Conservation (phyloP, 176 grass and related monocot species). For the Ananas comosus region DNA sequence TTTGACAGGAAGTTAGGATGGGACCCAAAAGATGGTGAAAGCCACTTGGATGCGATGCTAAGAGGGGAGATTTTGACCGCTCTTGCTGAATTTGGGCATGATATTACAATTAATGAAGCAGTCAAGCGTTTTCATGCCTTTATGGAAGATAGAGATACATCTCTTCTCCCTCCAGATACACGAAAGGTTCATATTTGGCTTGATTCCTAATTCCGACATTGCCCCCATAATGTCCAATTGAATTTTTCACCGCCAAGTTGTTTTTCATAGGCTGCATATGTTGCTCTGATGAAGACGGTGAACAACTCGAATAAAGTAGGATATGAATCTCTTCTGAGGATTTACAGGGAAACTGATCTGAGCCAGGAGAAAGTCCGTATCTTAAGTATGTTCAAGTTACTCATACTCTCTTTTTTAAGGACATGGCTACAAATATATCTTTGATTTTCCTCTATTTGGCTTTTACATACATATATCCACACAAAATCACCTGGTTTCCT, state of each 20-base stretch:
- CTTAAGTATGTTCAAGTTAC: constrained; percentile 41
- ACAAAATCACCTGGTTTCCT: constrained; percentile 6
- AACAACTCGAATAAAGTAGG: constrained; percentile 62
- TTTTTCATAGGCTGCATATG: constrained; percentile 66
- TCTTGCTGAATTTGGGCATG: constrained; percentile 60
- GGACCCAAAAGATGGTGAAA: constrained; percentile 61
- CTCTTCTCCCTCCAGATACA: constrained; percentile 72
- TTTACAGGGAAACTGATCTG: constrained; percentile 89
- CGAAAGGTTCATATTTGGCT: constrained; percentile 45
- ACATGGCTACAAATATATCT: neutral
- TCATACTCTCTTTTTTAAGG: neutral
- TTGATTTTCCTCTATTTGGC: neutral
- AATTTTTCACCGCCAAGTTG: constrained; percentile 23
- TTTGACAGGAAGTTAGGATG: constrained; percentile 67
- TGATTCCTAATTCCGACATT: constrained; percentile 2
- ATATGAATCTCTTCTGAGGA: constrained; percentile 72
- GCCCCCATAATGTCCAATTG: neutral
- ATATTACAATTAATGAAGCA: constrained; percentile 60
- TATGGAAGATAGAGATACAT: constrained; percentile 60
- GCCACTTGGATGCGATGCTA: constrained; percentile 66
- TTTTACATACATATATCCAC: neutral
- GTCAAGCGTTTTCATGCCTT: constrained; percentile 53
- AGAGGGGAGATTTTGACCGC: constrained; percentile 60
- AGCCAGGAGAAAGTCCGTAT: constrained; percentile 94
- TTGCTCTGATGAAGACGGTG: constrained; percentile 69